These are phyloP conservation scores for Stephanodiscus triporus DNA, from an alignment of 108 stramenopile species.

Conservation along the genomic window DNA sequence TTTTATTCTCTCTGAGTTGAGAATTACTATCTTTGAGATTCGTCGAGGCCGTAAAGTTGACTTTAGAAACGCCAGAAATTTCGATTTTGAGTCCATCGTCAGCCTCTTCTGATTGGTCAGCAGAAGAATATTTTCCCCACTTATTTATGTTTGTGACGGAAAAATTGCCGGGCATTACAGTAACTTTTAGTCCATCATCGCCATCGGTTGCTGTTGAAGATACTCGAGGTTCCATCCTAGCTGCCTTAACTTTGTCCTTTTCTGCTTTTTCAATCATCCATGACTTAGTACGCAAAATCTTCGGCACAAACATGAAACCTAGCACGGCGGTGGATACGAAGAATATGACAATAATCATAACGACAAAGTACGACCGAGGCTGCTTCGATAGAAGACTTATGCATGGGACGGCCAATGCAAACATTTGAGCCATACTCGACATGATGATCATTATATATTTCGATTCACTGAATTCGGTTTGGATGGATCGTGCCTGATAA, in stretches of 20 bases:
- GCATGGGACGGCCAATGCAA: conserved; percentile 53
- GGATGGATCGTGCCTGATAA: conserved; percentile 54
- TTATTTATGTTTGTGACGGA: too few species aligned
- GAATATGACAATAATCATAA: conserved; percentile 43
- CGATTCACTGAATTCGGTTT: conserved; percentile 56
- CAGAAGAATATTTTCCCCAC: too few species aligned
- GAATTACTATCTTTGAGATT: too few species aligned
- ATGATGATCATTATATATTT: conserved; percentile 50
- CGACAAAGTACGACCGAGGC: conserved; percentile 28
- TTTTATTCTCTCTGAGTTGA: too few species aligned
- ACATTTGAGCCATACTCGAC: conserved; percentile 52
- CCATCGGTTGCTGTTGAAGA: neutral
- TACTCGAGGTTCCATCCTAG: neutral
- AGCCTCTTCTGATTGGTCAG: too few species aligned
- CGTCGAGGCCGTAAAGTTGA: too few species aligned
- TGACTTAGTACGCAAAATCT: conserved; percentile 22
- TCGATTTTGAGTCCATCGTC: too few species aligned
- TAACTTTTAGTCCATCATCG: neutral
- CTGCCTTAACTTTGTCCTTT: neutral
- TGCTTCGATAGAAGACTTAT: conserved; percentile 41
- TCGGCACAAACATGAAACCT: conserved; percentile 59
- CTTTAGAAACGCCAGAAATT: too few species aligned
- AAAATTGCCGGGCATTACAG: neutral
- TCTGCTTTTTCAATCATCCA: neutral
- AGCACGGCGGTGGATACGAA: conserved; percentile 30